phyloP scores from a whole-genome alignment of 1,139 yeast species.

The Citeromyces hawaiiensis region DNA sequence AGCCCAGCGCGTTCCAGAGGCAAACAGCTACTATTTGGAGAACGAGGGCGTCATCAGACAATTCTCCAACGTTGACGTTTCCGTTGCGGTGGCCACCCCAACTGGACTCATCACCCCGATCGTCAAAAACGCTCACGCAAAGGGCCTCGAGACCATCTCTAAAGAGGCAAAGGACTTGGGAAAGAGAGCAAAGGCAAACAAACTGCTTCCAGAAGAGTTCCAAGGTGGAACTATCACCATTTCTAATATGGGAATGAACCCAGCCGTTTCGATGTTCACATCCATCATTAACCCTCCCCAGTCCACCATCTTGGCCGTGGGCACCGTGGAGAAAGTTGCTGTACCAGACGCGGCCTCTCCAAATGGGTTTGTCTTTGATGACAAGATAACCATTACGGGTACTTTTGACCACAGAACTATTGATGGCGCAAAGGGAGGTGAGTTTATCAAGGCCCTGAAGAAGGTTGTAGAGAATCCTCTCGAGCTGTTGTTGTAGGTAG shows the following conservation, averaged over 20 bases:
- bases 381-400: slow-evolving; percentile 84
- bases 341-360: slow-evolving; percentile 87
- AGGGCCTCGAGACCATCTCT: slow-evolving; percentile 78
- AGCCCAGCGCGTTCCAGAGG: slow-evolving; percentile 82
- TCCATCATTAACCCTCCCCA: slow-evolving; percentile 98
- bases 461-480: slow-evolving; percentile 89
- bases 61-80: slow-evolving; percentile 84
- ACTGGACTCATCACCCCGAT: slow-evolving; percentile 96
- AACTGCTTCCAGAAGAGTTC: slow-evolving; percentile 89
- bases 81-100: slow-evolving; percentile 98
- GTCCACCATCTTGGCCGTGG: slow-evolving; percentile 84
- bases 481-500: slow-evolving; percentile 62
- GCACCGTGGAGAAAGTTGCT: slow-evolving; percentile 86
- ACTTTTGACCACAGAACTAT: slow-evolving; percentile 96
- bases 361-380: slow-evolving; percentile 86
- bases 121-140: slow-evolving; percentile 72
- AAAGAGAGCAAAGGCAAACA: slow-evolving; percentile 89
- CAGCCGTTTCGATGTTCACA: slow-evolving; percentile 83
- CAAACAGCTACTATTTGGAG: slow-evolving; percentile 89
- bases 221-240: slow-evolving; percentile 99
- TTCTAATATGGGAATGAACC: slow-evolving; percentile 98
- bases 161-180: slow-evolving; percentile 83
- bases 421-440: slow-evolving; percentile 98
- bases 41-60: slow-evolving; percentile 84
- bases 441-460: slow-evolving; percentile 88